Evolutionary conservation across 805 yeast species (phyloP).

Genomic region (Candida maris): DNA sequence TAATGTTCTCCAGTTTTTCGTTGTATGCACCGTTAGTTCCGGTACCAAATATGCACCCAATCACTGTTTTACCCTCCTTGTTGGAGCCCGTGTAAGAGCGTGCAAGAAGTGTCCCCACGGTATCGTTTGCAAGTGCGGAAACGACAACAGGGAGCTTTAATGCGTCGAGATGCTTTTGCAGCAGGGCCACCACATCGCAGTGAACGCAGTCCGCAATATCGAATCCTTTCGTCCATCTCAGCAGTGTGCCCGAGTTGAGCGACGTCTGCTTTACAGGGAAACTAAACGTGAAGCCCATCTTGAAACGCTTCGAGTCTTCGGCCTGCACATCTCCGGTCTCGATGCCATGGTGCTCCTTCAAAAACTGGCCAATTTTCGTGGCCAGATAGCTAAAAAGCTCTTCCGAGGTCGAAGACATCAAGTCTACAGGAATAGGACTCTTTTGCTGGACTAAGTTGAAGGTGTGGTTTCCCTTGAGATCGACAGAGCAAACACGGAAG

Average conservation of each 20-base stretch:
- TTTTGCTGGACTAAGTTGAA: constrained; percentile 74
- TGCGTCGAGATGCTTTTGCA: constrained; percentile 66
- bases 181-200: constrained; percentile 68
- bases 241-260: constrained; percentile 69
- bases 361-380: constrained; percentile 58
- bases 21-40: constrained; percentile 96
- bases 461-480: constrained; percentile 73
- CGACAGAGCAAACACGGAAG: constrained; percentile 88
- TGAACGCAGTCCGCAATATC: constrained; percentile 82
- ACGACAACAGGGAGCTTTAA: constrained; percentile 62
- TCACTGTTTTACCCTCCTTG: constrained; percentile 67
- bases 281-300: constrained; percentile 89
- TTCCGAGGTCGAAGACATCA: constrained; percentile 63
- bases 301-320: constrained; percentile 38
- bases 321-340: constrained; percentile 22
- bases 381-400: constrained; percentile 78
- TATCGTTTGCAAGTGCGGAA: constrained; percentile 91
- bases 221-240: constrained; percentile 97
- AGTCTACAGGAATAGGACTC: constrained; percentile 71
- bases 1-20: constrained; percentile 70
- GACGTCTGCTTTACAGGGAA: constrained; percentile 90
- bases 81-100: constrained; percentile 72
- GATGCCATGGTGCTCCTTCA: constrained; percentile 59
- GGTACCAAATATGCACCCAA: constrained; percentile 94
- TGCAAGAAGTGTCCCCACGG: constrained; percentile 89